Evolutionary conservation across 2,329 filamentous ascomycete species (phyloP), one percentile per base, ranked within the genome.

Genomic region (Trichophaea hybrida): DNA sequence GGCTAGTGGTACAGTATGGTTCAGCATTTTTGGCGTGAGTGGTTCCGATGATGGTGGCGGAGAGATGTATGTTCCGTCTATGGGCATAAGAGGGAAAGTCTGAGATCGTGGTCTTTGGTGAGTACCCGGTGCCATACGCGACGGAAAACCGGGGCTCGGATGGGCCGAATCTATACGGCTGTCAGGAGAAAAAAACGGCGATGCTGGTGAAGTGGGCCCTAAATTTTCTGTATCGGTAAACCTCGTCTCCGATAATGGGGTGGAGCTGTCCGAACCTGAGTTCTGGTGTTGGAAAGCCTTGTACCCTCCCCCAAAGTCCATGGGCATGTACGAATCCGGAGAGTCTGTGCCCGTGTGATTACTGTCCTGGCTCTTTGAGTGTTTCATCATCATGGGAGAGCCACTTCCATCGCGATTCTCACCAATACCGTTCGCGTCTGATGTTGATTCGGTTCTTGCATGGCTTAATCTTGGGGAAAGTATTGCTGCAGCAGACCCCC

Each of bases 181-280:
- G 15, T 62, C 63, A 7, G 64, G 59, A 13, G 64, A 63, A 51
- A 65, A 66, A 79, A 67, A 85, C 84, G 65, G 84, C 82, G 67
- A 80, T 81, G 57, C 75, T 74, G 59, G 73, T 0, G 74, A 75
- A 10, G 84, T 82, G 1, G 84, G 82, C 12, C 75, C 63, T 64
- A 55, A 74, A 10, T 1, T 43, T 24, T 77, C 77, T 5, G 78
- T 77, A 62, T 86, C 83, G 24, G 80, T 82, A 68, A 84, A 84
- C 6, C 78, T 78, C 63, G 81, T 86, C 57, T 81, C 82, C 48
- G 88, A 73, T 1, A 24, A 54, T 12, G 85, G 86, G 1, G 80
- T 82, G 4, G 79, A 79, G 68, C 77, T 81, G 64, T 85, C 81
- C 32, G 84, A 84, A 69, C 85, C 81, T 51, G 80, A 81, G 62